Evolutionary conservation across 371 early-diverging fungal genomes (phyloP).

Genomic region (Mucor racemosus): DNA sequence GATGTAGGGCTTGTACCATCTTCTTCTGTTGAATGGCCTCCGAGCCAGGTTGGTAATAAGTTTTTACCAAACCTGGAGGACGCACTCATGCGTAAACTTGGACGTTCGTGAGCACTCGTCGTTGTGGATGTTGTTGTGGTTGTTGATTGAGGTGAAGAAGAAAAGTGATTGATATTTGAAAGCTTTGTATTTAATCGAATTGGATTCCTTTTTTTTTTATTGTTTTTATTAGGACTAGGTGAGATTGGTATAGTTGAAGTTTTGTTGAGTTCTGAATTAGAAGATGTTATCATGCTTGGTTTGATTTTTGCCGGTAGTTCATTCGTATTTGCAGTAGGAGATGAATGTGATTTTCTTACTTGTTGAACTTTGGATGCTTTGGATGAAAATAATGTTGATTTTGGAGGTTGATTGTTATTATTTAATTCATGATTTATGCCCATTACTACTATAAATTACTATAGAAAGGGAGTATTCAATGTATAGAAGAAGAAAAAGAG

Average conservation of each 20-base stretch:
- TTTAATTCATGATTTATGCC: background rate
- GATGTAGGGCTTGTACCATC: slow-evolving; percentile 7
- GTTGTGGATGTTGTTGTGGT: background rate
- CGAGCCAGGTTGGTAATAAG: slow-evolving; percentile 47
- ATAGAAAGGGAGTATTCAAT: background rate
- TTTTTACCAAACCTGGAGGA: slow-evolving; percentile 51
- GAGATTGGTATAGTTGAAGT: slow-evolving; percentile 4
- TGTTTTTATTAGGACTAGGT: slow-evolving; percentile 14
- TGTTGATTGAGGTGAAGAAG: slow-evolving; percentile 4
- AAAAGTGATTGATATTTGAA: slow-evolving; percentile 9
- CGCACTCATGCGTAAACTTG: slow-evolving; percentile 34
- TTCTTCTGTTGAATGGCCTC: slow-evolving; percentile 27
- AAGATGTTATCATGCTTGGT: background rate
- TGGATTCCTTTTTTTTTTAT: slow-evolving; percentile 17
- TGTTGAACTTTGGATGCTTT: slow-evolving; percentile 15
- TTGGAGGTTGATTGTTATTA: background rate
- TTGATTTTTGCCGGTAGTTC: background rate
- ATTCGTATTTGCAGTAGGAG: slow-evolving; percentile 14
- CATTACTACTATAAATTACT: background rate
- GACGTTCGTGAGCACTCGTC: slow-evolving; percentile 22
- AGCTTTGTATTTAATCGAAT: slow-evolving; percentile 18
- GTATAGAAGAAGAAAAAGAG: background rate
- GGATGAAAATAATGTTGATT: slow-evolving; percentile 1
- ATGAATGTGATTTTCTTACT: slow-evolving; percentile 22
- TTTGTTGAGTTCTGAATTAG: slow-evolving; percentile 12